These are phyloP conservation scores for Fusarium palustre DNA, from an alignment of 2,329 filamentous ascomycete genomes.

Conservation along the genomic window DNA sequence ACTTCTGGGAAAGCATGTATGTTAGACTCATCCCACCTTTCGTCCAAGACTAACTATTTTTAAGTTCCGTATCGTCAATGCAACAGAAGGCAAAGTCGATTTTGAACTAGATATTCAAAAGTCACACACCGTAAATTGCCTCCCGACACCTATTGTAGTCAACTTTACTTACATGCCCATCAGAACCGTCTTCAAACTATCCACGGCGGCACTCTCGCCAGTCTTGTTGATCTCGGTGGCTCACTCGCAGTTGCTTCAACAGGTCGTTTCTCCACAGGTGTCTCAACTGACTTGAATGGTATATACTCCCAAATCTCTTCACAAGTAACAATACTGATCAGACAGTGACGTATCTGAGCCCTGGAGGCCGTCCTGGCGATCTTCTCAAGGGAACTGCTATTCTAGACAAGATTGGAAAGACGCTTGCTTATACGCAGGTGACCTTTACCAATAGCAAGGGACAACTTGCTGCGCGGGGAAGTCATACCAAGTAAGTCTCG, in stretches of 20 bases:
- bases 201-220: conserved; percentile 83
- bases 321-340: neutral
- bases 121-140: conserved; percentile 73
- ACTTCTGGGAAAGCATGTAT: conserved; percentile 48
- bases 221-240: conserved; percentile 75
- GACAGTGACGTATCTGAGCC: conserved; percentile 71
- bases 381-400: conserved; percentile 66
- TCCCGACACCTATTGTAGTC: neutral
- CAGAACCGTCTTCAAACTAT: conserved; percentile 82
- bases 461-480: conserved; percentile 70
- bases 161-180: accelerated
- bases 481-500: conserved; percentile 70
- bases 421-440: conserved; percentile 70
- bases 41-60: neutral
- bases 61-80: conserved; percentile 75
- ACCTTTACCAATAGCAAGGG: conserved; percentile 70
- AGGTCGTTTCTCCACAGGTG: conserved; percentile 71
- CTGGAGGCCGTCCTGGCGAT: conserved; percentile 69
- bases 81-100: conserved; percentile 74
- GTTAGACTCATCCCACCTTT: accelerated
- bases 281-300: conserved; percentile 75
- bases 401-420: conserved; percentile 75
- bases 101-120: conserved; percentile 81
- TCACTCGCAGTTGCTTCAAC: conserved; percentile 74
- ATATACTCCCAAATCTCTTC: neutral